Evolutionary conservation across 2,329 filamentous ascomycete species (phyloP).

Genomic region (Pseudogymnoascus sp.): DNA sequence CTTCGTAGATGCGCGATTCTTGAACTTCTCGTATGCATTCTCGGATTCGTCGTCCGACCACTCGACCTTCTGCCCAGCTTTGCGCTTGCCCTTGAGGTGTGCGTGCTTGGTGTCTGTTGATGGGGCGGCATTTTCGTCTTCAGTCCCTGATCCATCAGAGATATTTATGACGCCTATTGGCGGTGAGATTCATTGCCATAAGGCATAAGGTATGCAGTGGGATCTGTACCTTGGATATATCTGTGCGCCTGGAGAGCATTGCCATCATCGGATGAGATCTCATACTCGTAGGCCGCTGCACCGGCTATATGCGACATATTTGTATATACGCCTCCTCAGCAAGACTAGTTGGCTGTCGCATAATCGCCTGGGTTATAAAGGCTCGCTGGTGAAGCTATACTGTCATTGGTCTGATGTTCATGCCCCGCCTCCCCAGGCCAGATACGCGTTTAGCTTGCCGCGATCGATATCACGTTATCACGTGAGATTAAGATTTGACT

Average conservation of each 20-base stretch:
- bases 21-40: conserved; percentile 56
- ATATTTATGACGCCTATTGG: not conserved
- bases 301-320: not conserved
- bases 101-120: not conserved
- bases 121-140: not conserved
- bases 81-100: conserved; percentile 20
- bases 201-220: not conserved
- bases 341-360: not conserved
- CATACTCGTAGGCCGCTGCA: not conserved
- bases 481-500: not conserved
- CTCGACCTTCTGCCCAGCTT: conserved; percentile 33
- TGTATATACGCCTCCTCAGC: not conserved
- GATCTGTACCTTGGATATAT: not conserved
- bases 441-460: not conserved
- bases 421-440: not conserved
- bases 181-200: not conserved
- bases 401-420: not conserved
- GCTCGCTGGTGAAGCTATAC: not conserved
- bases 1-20: conserved; percentile 49
- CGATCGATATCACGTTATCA: not conserved
- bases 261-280: not conserved
- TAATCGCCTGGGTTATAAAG: not conserved
- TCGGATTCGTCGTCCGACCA: conserved; percentile 54
- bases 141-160: not conserved
- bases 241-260: not conserved